These are phyloP conservation scores for Cruciata laevipes DNA, from an alignment of 257 asterid species.

Conservation along the genomic window DNA sequence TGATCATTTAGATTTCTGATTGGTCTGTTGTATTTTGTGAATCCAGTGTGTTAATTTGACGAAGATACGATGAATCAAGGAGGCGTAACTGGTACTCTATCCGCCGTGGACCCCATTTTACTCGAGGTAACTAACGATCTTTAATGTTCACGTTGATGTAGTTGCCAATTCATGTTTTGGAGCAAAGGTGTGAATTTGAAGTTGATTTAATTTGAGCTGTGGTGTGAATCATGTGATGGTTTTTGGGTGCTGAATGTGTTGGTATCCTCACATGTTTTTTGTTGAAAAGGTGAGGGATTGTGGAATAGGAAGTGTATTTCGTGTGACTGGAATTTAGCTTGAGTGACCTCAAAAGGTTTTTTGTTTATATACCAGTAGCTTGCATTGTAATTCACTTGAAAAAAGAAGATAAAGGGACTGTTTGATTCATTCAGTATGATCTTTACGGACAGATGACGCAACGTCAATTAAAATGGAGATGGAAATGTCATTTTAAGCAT, in stretches of 20 bases:
- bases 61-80: conserved; percentile 75
- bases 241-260: not conserved
- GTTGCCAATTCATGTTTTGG: not conserved
- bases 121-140: conserved; percentile 46
- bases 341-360: not conserved
- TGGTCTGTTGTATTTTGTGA: not conserved
- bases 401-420: not conserved
- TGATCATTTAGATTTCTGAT: not conserved
- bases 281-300: not conserved
- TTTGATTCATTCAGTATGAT: not conserved
- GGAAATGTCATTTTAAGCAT: not conserved
- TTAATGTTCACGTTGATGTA: not conserved
- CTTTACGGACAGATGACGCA: not conserved
- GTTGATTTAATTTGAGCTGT: not conserved
- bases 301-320: not conserved
- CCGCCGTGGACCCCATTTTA: conserved; percentile 34
- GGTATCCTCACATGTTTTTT: not conserved
- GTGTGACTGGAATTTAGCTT: not conserved
- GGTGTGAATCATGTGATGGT: not conserved
- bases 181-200: not conserved
- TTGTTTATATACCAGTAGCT: not conserved
- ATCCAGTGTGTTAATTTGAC: conserved; percentile 34
- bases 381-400: not conserved
- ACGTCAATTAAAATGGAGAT: too few species aligned
- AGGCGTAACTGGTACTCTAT: conserved; percentile 40